These are phyloP conservation scores for sorghum (Sorghum bicolor) DNA, from an alignment of 176 grass and related monocot genomes.

Conservation along the genomic window DNA sequence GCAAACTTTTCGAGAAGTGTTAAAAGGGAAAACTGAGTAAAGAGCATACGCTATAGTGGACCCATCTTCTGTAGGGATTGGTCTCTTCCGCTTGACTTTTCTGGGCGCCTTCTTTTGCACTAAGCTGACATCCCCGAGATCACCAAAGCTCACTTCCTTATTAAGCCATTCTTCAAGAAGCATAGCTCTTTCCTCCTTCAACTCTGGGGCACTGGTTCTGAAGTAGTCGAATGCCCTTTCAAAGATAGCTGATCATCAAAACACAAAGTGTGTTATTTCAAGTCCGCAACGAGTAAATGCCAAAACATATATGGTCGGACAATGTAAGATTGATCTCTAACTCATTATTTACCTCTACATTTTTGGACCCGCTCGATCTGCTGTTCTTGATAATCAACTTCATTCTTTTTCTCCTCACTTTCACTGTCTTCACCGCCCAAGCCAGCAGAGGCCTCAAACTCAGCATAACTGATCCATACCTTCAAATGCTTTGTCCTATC, in stretches of 20 bases:
- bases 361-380: constrained; percentile 41
- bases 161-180: constrained; percentile 94
- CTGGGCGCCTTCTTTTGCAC: constrained; percentile 85
- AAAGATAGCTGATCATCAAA: constrained; percentile 58
- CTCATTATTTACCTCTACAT: constrained; percentile 56
- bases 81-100: constrained; percentile 89
- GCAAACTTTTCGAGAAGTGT: neutral
- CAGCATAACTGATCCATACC: constrained; percentile 93
- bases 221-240: constrained; percentile 81
- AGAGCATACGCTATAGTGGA: constrained; percentile 63
- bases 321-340: constrained; percentile 9
- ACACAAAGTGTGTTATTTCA: constrained; percentile 16
- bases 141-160: constrained; percentile 68
- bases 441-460: constrained; percentile 79
- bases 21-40: constrained; percentile 8
- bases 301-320: neutral
- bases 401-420: constrained; percentile 43
- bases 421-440: constrained; percentile 42
- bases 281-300: neutral
- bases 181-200: constrained; percentile 96
- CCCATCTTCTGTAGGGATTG: constrained; percentile 70
- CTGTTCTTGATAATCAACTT: constrained; percentile 36
- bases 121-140: constrained; percentile 65
- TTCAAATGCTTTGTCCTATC: constrained; percentile 89
- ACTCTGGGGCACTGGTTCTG: constrained; percentile 65